Evolutionary conservation across 768 basidiomycete genomes (phyloP).

Genomic region (Rhodosporidiobolus sp.): DNA sequence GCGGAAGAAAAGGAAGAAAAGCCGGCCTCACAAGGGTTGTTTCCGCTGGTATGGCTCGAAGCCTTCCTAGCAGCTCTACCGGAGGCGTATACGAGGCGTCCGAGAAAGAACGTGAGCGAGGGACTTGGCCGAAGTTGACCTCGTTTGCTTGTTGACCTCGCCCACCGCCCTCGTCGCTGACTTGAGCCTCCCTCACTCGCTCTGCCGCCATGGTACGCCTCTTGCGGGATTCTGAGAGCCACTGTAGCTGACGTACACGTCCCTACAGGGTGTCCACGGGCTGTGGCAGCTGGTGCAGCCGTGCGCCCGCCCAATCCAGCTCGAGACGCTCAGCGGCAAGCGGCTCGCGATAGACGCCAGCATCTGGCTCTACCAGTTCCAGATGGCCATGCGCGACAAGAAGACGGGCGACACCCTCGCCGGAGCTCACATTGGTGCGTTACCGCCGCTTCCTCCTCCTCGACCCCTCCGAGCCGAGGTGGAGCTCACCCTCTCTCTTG

Average conservation of each 20-base stretch:
- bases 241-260: too few relatives aligned
- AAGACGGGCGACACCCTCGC: constrained; percentile 85
- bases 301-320: constrained; percentile 86
- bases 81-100: too few relatives aligned
- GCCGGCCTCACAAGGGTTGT: too few relatives aligned
- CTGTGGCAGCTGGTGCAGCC: constrained; percentile 88
- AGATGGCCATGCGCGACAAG: constrained; percentile 91
- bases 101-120: too few relatives aligned
- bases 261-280: constrained; percentile 81
- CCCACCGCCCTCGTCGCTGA: too few relatives aligned
- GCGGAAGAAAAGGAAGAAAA: too few relatives aligned
- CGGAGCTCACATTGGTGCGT: constrained; percentile 88
- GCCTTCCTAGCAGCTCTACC: too few relatives aligned
- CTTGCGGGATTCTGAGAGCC: background rate
- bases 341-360: constrained; percentile 95
- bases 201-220: too few relatives aligned
- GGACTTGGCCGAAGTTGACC: too few relatives aligned
- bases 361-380: constrained; percentile 99
- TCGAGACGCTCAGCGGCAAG: constrained; percentile 94
- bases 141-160: too few relatives aligned
- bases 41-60: too few relatives aligned
- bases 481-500: constrained; percentile 23
- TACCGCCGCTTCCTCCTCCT: constrained; percentile 55
- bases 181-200: too few relatives aligned
- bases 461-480: background rate